Evolutionary conservation across 1,139 yeast genomes (phyloP), one percentile per base, ranked within the genome.

Genomic region (Nakaseomyces uthaithaninus): DNA sequence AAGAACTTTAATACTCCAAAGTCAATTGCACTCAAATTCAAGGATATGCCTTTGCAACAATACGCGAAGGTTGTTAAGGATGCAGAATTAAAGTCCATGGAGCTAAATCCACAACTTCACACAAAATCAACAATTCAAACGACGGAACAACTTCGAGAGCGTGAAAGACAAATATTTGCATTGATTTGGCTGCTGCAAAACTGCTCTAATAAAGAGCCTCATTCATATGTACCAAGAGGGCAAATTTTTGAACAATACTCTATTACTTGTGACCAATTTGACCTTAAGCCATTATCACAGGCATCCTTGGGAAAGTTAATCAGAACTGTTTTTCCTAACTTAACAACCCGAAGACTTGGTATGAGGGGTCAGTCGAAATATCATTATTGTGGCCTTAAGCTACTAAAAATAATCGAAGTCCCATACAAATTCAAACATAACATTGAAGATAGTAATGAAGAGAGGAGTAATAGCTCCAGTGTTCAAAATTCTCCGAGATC

Each of bases 301-400:
- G 95, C 95, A 1, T 78, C 89, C 9, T 78, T 87, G 59, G 96
- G 96, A 15, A 85, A 85, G 55, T 66, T 87, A 36, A 89, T 87
- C 11, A 72, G 84, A 46, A 68, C 81, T 8, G 65, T 81, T 11
- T 86, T 76, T 53, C 95, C 95, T 1, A 70, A 69, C 42, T 67
- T 86, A 48, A 80, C 83, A 23, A 83, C 95, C 0, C 72, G 96
- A 51, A 71, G 96, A 45, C 67, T 87, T 44, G 96, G 96, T 11
- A 80, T 81, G 63, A 69, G 95, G 41, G 95, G 95, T 7, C 87
- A 83, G 55, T 80, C 91, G 16, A 84, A 84, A 55, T 87, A 87
- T 59, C 95, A 87, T 58, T 87, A 87, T 59, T 85, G 95, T 64
- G 96, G 96, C 1, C 69, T 87, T 39, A 74, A 72, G 51, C 61